Conservation (phyloP, 2,329 filamentous ascomycete species). For the Fusarium sp. region DNA sequence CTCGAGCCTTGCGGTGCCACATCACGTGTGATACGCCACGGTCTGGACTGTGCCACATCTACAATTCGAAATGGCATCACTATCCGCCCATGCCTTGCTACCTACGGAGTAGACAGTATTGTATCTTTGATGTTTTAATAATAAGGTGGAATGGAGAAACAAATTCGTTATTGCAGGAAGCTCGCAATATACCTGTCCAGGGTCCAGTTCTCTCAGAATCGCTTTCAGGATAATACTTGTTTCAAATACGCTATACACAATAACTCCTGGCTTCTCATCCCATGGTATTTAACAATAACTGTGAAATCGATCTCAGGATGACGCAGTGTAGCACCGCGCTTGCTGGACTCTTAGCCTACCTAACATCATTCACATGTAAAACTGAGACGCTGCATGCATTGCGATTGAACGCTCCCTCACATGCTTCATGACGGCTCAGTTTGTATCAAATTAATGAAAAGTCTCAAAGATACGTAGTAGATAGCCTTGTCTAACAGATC, state of each 20-base stretch:
- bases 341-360: background rate
- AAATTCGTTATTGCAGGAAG: no score
- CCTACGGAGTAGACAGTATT: no score
- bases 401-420: background rate
- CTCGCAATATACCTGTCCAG: no score
- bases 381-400: background rate
- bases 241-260: no score
- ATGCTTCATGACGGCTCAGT: background rate
- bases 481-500: background rate
- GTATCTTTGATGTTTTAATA: no score
- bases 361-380: slow-evolving; percentile 31
- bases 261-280: no score
- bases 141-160: no score
- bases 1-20: slow-evolving; percentile 36
- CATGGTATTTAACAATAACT: background rate
- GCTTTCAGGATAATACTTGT: no score
- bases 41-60: slow-evolving; percentile 25
- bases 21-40: slow-evolving; percentile 39
- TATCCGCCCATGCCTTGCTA: no score
- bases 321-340: slow-evolving; percentile 14
- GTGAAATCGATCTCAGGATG: background rate
- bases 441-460: background rate
- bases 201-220: no score
- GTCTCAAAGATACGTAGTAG: background rate
- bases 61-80: background rate